Evolutionary conservation across 73 alveolate genomes (phyloP).

Genomic region (Paramecium octaurelia): DNA sequence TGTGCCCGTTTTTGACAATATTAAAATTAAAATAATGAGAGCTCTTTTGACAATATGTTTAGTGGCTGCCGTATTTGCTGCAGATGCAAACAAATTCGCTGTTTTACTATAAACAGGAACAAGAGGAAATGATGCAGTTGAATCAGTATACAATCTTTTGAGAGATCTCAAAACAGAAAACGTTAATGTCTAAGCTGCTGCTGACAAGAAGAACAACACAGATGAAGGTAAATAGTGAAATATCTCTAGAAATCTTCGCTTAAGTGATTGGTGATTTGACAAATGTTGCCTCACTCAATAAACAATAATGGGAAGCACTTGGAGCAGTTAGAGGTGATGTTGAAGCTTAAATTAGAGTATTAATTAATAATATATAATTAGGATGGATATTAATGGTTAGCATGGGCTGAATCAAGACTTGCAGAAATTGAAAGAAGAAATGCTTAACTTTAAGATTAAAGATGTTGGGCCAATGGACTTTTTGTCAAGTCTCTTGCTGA

Average conservation of each 20-base stretch:
- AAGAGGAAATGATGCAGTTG: slow-evolving; percentile 57
- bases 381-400: slow-evolving; percentile 35
- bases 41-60: not conserved
- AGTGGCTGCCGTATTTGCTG: slow-evolving; percentile 40
- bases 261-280: slow-evolving; percentile 31
- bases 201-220: slow-evolving; percentile 38
- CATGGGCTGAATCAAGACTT: slow-evolving; percentile 32
- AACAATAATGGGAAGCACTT: not conserved
- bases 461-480: slow-evolving; percentile 50
- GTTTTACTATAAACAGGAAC: slow-evolving; percentile 40
- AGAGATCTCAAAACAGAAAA: slow-evolving; percentile 54
- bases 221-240: slow-evolving; percentile 30
- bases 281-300: slow-evolving; percentile 18
- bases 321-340: slow-evolving; percentile 34
- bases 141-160: slow-evolving; percentile 43
- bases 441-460: not conserved
- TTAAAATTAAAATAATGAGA: not conserved
- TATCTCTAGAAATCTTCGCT: not conserved
- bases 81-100: slow-evolving; percentile 39
- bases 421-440: slow-evolving; percentile 33
- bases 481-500: slow-evolving; percentile 46
- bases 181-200: slow-evolving; percentile 45
- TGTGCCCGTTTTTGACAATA: not conserved
- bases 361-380: not conserved
- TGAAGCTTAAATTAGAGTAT: slow-evolving; percentile 13